Conservation (phyloP, 805 yeast species). For the Pichia californica region DNA sequence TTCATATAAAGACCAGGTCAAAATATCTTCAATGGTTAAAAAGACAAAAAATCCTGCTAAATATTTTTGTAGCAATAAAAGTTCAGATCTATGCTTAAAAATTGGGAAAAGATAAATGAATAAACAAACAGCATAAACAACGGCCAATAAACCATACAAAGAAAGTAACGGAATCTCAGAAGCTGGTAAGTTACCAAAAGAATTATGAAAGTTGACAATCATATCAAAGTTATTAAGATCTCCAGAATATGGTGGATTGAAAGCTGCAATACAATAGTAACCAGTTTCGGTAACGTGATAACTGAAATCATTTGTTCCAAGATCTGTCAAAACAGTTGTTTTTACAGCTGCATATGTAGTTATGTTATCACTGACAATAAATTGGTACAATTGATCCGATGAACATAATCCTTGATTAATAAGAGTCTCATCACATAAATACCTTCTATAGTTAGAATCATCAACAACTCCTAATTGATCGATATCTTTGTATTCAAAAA, state of each 20-base stretch:
- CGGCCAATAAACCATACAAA: conserved; percentile 77
- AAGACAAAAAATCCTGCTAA: conserved; percentile 79
- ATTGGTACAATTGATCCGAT: conserved; percentile 48
- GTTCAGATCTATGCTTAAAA: conserved; percentile 77
- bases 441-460: conserved; percentile 40
- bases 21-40: conserved; percentile 75
- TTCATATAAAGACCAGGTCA: conserved; percentile 90
- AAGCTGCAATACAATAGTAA: conserved; percentile 84
- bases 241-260: conserved; percentile 32
- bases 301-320: conserved; percentile 54
- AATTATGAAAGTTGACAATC: conserved; percentile 77
- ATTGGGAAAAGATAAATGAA: conserved; percentile 82
- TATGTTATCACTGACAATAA: conserved; percentile 44
- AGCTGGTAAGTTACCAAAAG: conserved; percentile 86
- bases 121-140: conserved; percentile 75
- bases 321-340: conserved; percentile 46
- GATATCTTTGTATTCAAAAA: conserved; percentile 81
- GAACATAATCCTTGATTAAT: conserved; percentile 52
- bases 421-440: conserved; percentile 71
- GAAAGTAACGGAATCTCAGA: conserved; percentile 88
- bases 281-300: conserved; percentile 75
- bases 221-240: conserved; percentile 45
- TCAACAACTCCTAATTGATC: conserved; percentile 53
- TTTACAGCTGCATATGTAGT: conserved; percentile 44
- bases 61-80: conserved; percentile 85